Percentiles rank a stretch among this genome's conserved stretches.
phyloP scores from a whole-genome alignment of 768 basidiomycete genomes.

The Cystobasidium tubakii region DNA sequence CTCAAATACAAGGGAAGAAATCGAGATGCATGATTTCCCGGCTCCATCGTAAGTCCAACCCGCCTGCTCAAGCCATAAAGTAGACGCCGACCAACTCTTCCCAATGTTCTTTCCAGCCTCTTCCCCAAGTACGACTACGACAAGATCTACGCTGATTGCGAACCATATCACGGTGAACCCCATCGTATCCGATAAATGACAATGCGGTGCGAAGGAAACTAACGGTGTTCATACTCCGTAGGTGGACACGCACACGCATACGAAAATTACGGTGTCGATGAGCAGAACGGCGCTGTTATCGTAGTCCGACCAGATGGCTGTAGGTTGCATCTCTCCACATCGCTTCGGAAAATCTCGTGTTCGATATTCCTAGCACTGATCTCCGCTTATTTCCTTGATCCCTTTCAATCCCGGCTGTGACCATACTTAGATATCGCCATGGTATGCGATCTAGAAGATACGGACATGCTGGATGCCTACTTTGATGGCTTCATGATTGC shows the following conservation, averaged over 20 bases:
- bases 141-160: slow-evolving; percentile 38
- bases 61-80: no score
- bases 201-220: no score
- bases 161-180: slow-evolving; percentile 36
- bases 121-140: slow-evolving; percentile 40
- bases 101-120: background rate
- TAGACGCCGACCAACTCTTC: no score
- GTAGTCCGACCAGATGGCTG: slow-evolving; percentile 46
- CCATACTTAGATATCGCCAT: slow-evolving; percentile 43
- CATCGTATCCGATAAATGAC: background rate
- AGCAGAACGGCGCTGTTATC: slow-evolving; percentile 44
- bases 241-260: slow-evolving; percentile 46
- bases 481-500: slow-evolving; percentile 41
- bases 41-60: slow-evolving; percentile 29
- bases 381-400: background rate
- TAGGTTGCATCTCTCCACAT: slow-evolving; percentile 8
- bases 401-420: no score
- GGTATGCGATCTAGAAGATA: slow-evolving; percentile 43
- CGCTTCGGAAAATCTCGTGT: background rate
- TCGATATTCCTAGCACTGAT: background rate
- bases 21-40: slow-evolving; percentile 39
- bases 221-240: background rate
- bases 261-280: slow-evolving; percentile 45
- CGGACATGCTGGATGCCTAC: slow-evolving; percentile 41
- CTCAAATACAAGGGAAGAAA: slow-evolving; percentile 35